A percentile compares a stretch with the other conserved stretches of the same genome.
phyloP scores from a whole-genome alignment of 2,329 filamentous ascomycete genomes.

The Aspergillus caelatus region DNA sequence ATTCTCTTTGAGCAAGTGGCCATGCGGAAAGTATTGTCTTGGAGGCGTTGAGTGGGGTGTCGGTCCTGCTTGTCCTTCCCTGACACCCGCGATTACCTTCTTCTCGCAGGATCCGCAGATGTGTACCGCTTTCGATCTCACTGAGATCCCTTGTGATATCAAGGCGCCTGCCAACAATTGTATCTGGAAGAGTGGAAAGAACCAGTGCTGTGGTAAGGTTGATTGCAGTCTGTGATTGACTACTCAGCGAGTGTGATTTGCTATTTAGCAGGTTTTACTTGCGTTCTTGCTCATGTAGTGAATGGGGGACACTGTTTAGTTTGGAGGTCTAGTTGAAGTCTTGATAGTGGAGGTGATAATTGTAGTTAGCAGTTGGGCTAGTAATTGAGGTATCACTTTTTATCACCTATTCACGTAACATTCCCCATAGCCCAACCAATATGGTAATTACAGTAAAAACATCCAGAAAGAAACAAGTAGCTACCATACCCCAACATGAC shows the following conservation, averaged over 20 bases:
- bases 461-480: too few relatives aligned
- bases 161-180: slow-evolving; percentile 15
- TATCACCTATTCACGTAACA: neutral
- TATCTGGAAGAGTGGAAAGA: slow-evolving; percentile 15
- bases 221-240: slow-evolving; percentile 7
- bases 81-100: slow-evolving; percentile 14
- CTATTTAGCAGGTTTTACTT: neutral
- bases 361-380: too few relatives aligned
- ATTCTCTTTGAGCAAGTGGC: slow-evolving; percentile 16
- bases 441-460: too few relatives aligned
- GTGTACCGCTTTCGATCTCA: slow-evolving; percentile 15
- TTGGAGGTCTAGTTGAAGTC: neutral
- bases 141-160: slow-evolving; percentile 18
- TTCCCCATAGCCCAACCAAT: too few relatives aligned
- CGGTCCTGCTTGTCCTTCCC: slow-evolving; percentile 14
- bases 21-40: slow-evolving; percentile 18
- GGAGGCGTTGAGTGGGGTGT: slow-evolving; percentile 12
- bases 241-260: neutral
- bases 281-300: neutral
- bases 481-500: too few relatives aligned
- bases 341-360: neutral
- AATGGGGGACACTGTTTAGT: neutral
- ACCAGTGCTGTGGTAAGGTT: slow-evolving; percentile 13
- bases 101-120: slow-evolving; percentile 16
- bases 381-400: neutral